Base-by-base conservation (phyloP, 768 basidiomycete species). In the Trametopsis cervina region DNA sequence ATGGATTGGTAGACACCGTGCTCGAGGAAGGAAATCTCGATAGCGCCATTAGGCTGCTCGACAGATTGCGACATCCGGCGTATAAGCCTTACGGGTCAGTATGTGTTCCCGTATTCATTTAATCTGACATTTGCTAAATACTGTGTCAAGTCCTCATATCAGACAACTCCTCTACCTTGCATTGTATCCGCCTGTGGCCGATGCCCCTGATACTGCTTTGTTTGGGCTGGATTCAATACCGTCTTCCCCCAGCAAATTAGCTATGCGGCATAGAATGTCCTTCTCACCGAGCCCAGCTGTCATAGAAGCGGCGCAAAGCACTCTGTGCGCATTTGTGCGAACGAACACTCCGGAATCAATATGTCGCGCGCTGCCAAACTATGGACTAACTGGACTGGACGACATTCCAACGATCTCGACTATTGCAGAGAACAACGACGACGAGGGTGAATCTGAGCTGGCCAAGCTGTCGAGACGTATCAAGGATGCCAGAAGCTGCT, bases 11-110 rank as follows among this genome's bases (percentile, higher is more conserved):
- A 17, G 84, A 89, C 58, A 80, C 73, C 45, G 81, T 81, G 50
- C 77, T 89, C 17, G 87, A 89, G 57, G 87, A 89, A 61, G 78
- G 80, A 15, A 83, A 87, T 49, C 86, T 84, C 53, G 80, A 85
- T 55, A 70, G 77, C 4, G 87, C 79, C 5, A 81, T 87, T 23
- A 66, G 71, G 12, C 64, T 77, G 22, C 72, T 89, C 1, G 77
- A 78, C 49, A 80, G 82, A 49, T 62, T 89, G 2, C 78, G 81
- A 40, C 75, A 78, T 0, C 60, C 73, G n/a, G 66, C 71, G 21
- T 73, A 73, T 63, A 78, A 65, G 44, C 85, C 85, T 6, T 74
- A 76, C 10, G 57, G 67, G 86, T 85, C 61, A 60, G 83, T 67
- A 22, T 18, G 44, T 37, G 2, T 36, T 20, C 17, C 22, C 33